Evolutionary conservation across 2,329 filamentous ascomycete species (phyloP), one percentile per base, ranked within the genome.

Genomic region (Phyllosticta ampelicida): DNA sequence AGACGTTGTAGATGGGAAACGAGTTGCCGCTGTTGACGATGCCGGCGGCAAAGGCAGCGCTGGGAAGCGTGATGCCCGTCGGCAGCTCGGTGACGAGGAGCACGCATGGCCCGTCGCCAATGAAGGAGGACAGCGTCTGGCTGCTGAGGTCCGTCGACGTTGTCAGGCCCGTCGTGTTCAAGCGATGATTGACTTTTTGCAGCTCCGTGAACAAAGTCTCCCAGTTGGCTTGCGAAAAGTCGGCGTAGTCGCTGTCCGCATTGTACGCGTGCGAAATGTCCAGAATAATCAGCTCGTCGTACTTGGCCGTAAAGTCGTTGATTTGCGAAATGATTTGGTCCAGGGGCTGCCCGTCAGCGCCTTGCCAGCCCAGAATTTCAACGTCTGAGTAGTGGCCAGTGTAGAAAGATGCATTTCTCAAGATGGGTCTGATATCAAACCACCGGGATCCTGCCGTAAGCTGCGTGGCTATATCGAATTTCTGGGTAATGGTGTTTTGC

Each of bases 351-450:
- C 77, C 77, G n/a, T 75, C 73, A 48, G 74, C 76, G 16, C 77
- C 77, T 3, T 78, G 62, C 65, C 72, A 73, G 2, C 71, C 63
- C 3, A 69, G 65, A 36, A 64, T 66, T 28, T 52, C 61, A 57
- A 72, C 64, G 53, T 72, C 66, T 53, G 69, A 73, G 59, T 77
- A 74, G 55, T 77, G 73, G 28, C 75, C 72, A 13, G 71, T 70
- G 60, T 75, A 73, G 66, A 74, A 78, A 48, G 73, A 61, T 18
- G 69, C 72, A 11, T 64, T 64, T 1, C 71, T 68, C 9, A 74
- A 67, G 19, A 73, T 73, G 2, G 78, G 71, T 0, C 78, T 70
- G 5, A 80, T 65, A 60, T 80, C 77, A 58, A 80, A 78, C 61
- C 73, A 77, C 9, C 78, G 70, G 4, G 77, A 71, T 0, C 78